A percentile compares a stretch with the other conserved stretches of the same genome.
Conservation (phyloP, 768 basidiomycete species). For the Tulasnella sp. region DNA sequence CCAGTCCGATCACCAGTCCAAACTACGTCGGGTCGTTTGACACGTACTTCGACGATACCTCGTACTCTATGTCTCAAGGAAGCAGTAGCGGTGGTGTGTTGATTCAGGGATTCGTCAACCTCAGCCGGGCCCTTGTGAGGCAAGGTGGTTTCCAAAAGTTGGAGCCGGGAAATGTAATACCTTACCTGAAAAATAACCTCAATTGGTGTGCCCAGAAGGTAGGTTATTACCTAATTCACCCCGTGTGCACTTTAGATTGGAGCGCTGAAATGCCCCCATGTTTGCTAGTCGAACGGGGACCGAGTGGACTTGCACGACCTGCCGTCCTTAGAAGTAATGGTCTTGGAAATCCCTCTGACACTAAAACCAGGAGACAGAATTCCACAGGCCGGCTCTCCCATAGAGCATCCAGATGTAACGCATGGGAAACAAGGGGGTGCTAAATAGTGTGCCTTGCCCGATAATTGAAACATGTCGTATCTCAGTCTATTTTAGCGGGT, state of each 20-base stretch:
- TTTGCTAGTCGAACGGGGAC: background rate
- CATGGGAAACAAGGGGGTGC: conserved; percentile 1
- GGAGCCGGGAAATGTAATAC: background rate
- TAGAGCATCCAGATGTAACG: background rate
- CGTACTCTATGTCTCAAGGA: background rate
- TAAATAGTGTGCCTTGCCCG: background rate
- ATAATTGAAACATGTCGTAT: too few relatives aligned
- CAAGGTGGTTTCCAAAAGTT: background rate
- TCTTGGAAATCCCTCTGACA: background rate
- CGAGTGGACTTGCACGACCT: background rate
- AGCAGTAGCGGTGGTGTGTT: background rate
- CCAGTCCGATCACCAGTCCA: background rate
- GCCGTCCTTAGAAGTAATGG: background rate
- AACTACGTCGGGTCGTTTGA: conserved; percentile 11
- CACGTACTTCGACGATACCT: background rate
- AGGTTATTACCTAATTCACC: background rate
- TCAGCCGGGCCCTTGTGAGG: background rate
- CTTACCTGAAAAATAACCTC: background rate
- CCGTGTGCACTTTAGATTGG: background rate
- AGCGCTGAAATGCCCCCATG: background rate
- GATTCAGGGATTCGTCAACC: conserved; percentile 3
- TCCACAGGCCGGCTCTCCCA: background rate
- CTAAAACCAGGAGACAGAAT: background rate
- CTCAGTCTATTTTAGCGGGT: background rate
- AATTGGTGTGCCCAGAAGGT: conserved; percentile 11